Conservation (phyloP, 305 asterid species). For the Fraxinus albicans region DNA sequence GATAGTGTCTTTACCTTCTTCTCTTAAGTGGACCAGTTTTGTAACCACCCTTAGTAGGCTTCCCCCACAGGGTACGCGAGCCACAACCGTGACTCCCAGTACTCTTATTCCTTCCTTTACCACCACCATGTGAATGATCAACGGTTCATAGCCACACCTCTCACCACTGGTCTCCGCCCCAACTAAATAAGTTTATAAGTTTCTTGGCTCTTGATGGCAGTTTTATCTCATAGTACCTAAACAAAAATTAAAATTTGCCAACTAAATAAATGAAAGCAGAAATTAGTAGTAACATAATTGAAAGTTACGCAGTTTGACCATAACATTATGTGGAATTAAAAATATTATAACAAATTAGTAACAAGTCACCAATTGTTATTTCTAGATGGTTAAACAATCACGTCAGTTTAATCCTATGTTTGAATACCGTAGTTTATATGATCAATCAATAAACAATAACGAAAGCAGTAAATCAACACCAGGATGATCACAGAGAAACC, state of each 20-base stretch:
- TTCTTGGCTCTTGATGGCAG: constrained; percentile 77
- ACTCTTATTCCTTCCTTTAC: constrained; percentile 95
- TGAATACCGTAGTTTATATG: too few relatives aligned
- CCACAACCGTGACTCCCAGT: constrained; percentile 67
- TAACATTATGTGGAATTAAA: too few relatives aligned
- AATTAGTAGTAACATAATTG: background rate
- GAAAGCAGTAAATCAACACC: too few relatives aligned
- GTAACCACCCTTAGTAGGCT: constrained; percentile 84
- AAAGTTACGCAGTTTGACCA: too few relatives aligned
- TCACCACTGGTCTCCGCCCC: constrained; percentile 73
- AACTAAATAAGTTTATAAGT: constrained; percentile 26
- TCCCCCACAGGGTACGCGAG: constrained; percentile 83
- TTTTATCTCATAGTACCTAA: constrained; percentile 63
- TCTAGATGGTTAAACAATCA: too few relatives aligned
- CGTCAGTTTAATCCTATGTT: too few relatives aligned
- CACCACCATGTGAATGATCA: constrained; percentile 96
- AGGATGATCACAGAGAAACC: too few relatives aligned
- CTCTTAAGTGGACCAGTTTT: constrained; percentile 73
- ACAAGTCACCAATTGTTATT: too few relatives aligned
- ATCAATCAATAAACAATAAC: too few relatives aligned
- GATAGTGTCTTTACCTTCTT: constrained; percentile 33
- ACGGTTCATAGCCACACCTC: constrained; percentile 93
- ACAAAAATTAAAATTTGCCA: background rate
- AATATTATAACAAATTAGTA: too few relatives aligned
- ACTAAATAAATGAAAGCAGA: background rate